Percentiles rank a stretch among this genome's conserved stretches.
Evolutionary conservation across 2,329 filamentous ascomycete genomes (phyloP).

Genomic region (Colletotrichum endophyticum): DNA sequence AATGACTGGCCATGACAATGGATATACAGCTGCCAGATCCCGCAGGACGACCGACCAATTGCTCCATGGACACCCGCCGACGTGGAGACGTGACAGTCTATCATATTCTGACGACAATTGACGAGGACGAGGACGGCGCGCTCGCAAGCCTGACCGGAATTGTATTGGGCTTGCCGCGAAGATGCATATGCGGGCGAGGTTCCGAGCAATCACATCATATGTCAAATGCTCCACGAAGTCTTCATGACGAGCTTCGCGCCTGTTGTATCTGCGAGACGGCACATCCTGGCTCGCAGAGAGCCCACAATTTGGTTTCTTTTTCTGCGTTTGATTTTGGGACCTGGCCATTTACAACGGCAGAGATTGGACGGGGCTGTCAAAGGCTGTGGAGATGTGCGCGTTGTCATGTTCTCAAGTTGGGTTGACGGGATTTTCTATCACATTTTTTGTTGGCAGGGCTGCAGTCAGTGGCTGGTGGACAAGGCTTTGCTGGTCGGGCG

Average conservation of each 20-base stretch:
- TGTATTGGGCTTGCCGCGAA: background rate
- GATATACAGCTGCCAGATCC: background rate
- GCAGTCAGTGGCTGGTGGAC: background rate
- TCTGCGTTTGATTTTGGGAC: background rate
- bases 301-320: background rate
- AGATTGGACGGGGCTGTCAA: background rate
- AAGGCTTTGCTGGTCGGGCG: background rate
- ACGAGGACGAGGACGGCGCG: background rate
- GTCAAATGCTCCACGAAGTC: background rate
- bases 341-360: background rate
- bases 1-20: background rate
- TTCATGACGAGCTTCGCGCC: background rate
- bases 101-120: background rate
- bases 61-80: background rate
- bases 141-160: conserved; percentile 2
- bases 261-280: background rate
- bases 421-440: background rate
- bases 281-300: background rate
- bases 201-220: background rate
- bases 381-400: background rate
- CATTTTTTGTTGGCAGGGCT: background rate
- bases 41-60: background rate
- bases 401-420: background rate
- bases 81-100: background rate
- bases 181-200: background rate